Evolutionary conservation across 2,329 filamentous ascomycete species (phyloP).

Genomic region (Eurotiales sp.): DNA sequence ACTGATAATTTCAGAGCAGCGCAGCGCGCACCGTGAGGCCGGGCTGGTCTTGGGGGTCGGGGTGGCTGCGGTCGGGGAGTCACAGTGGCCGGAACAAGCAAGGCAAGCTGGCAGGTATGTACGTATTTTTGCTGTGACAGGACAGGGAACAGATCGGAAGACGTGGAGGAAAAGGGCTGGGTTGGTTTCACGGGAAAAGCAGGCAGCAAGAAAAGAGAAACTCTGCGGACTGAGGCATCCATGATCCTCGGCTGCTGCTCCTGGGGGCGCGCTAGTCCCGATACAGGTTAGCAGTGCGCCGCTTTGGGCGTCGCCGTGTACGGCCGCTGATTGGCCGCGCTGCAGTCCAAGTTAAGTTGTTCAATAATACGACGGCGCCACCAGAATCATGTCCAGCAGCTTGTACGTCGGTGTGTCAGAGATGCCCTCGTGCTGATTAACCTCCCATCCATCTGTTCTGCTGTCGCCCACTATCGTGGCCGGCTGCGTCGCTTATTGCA

Average conservation of each 20-base stretch:
- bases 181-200: conserved; percentile 13
- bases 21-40: too few relatives aligned
- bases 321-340: not conserved
- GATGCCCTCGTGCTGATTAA: too few relatives aligned
- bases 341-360: too few relatives aligned
- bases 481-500: too few relatives aligned
- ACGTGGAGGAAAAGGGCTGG: not conserved
- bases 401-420: too few relatives aligned
- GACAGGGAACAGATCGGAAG: conserved; percentile 6
- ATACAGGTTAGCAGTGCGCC: too few relatives aligned
- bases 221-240: conserved; percentile 1
- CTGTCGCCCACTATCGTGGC: too few relatives aligned
- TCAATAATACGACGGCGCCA: too few relatives aligned
- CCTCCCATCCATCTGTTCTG: too few relatives aligned
- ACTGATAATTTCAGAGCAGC: conserved; percentile 1
- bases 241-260: too few relatives aligned
- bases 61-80: not conserved
- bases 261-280: not conserved
- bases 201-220: conserved; percentile 8
- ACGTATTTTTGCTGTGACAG: conserved; percentile 9
- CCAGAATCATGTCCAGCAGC: too few relatives aligned
- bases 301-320: not conserved
- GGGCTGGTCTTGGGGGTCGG: too few relatives aligned
- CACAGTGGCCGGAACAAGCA: conserved; percentile 8
- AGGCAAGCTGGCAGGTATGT: conserved; percentile 5